Conservation (phyloP, 805 yeast genomes). For the Torulaspora indica region DNA sequence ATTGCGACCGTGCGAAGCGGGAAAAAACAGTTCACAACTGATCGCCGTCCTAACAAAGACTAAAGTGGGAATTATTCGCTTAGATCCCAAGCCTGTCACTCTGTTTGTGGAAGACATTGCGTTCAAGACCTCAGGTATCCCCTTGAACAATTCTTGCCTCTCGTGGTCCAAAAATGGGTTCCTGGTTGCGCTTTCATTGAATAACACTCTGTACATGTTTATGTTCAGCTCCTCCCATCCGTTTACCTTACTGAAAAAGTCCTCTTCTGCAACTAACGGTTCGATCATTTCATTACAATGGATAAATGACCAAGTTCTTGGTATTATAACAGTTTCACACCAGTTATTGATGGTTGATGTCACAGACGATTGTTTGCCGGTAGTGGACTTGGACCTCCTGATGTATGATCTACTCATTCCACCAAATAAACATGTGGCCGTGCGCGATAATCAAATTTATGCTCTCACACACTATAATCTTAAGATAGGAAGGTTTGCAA, state of each 20-base stretch:
- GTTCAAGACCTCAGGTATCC: background rate
- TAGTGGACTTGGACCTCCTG: conserved; percentile 25
- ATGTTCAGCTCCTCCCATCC: background rate
- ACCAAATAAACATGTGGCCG: conserved; percentile 22
- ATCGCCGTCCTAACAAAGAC: conserved; percentile 27
- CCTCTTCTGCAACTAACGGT: conserved; percentile 13
- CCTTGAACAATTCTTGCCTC: conserved; percentile 12
- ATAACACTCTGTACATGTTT: conserved; percentile 12
- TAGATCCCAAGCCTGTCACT: conserved; percentile 12
- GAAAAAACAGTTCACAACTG: conserved; percentile 10
- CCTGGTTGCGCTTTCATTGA: conserved; percentile 22
- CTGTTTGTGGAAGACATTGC: conserved; percentile 10
- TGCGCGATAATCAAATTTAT: conserved; percentile 19
- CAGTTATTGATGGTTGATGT: conserved; percentile 24
- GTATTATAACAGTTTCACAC: conserved; percentile 29
- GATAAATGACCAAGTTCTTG: conserved; percentile 22
- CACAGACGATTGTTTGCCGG: conserved; percentile 8
- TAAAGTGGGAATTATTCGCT: conserved; percentile 20
- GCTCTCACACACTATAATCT: conserved; percentile 27
- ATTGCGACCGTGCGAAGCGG: conserved; percentile 7
- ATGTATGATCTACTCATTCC: conserved; percentile 29
- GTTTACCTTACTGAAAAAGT: background rate
- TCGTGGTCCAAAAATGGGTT: conserved; percentile 20
- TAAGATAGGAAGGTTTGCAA: conserved; percentile 27
- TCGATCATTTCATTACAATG: conserved; percentile 24